Evolutionary conservation across 129 eudicot species (phyloP).

Genomic region (Pseudognaphalium luteoalbum): DNA sequence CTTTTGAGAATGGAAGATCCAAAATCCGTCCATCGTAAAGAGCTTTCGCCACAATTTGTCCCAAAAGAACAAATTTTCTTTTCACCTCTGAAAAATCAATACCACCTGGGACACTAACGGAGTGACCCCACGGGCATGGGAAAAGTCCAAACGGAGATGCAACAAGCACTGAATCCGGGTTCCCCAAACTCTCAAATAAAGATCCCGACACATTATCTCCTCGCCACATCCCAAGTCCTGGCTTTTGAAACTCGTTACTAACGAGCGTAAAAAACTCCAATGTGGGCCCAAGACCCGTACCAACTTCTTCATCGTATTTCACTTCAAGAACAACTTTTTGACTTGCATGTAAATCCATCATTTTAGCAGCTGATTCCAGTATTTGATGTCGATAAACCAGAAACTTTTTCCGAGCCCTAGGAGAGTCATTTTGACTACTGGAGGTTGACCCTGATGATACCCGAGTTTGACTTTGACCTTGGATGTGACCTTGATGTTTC

Average conservation of each 20-base stretch:
- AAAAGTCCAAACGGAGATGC: conserved; percentile 65
- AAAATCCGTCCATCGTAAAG: conserved; percentile 93
- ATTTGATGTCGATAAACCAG: conserved; percentile 58
- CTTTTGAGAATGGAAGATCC: conserved; percentile 82
- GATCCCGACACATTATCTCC: conserved; percentile 43
- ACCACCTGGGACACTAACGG: conserved; percentile 37
- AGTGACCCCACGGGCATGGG: conserved; percentile 77
- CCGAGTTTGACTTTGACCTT: conserved; percentile 38
- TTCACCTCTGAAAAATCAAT: conserved; percentile 55
- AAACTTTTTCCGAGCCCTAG: conserved; percentile 66
- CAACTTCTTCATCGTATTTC: conserved; percentile 83
- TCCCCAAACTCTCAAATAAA: conserved; percentile 5
- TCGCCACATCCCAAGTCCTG: conserved; percentile 90
- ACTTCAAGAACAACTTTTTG: conserved; percentile 79
- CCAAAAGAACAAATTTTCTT: conserved; percentile 70
- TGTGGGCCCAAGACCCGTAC: conserved; percentile 98
- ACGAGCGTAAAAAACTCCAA: conserved; percentile 92
- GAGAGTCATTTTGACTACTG: conserved; percentile 44
- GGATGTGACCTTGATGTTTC: conserved; percentile 42
- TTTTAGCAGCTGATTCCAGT: conserved; percentile 75
- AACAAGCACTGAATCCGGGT: conserved; percentile 27
- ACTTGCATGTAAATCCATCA: conserved; percentile 73
- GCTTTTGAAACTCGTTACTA: conserved; percentile 74
- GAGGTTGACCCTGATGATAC: conserved; percentile 37
- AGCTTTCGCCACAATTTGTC: conserved; percentile 81